Evolutionary conservation across 768 basidiomycete species (phyloP), one percentile per base, ranked within the genome.

Genomic region (Lactifluus piperatus): DNA sequence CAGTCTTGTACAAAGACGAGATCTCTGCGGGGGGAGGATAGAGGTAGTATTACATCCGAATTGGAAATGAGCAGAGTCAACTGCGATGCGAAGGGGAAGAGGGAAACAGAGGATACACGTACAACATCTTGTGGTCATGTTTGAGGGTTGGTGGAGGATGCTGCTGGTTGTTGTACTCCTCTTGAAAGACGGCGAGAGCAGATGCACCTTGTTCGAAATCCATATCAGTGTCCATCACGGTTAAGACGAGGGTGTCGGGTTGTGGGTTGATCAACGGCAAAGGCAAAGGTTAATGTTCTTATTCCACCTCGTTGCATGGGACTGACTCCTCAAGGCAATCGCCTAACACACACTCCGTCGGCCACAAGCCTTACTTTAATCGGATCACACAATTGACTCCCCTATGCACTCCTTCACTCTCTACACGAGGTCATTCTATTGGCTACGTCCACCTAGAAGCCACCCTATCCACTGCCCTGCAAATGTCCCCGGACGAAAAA

Each of bases 1-100:
- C 93, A 94, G 73, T 97, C 93, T 70, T 95, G 91, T 20, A 97
- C 82, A 75, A 97, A 97, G 47, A 94, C 93, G 60, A 97, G 83
- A 74, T 97, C 94, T 60, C 91, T 93, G 70, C 36, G 34, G 26
- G 27, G 46, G 49, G 5, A 46, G n/a, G n/a, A n/a, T n/a, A 7
- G 13, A 3, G 34, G 34, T 30, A 30, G 30, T 14, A 30, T 36
- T 32, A 24, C 41, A 29, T 24, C 52, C 45, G 37, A 54, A 36
- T 29, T 34, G 22, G 54, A 41, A 34, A 26, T 55, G 47, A 55
- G 47, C 37, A 34, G 34, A 44, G 47, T 14, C 41, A 30, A 49
- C 24, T 24, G 26, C 14, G n/a, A 54, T 24, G 26, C 14, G n/a
- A 54, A 18, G 20, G 43, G 18, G n/a, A 24, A 18, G 24, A 51